Base-by-base conservation (phyloP, 1,284 basidiomycete genomes). In the Ustilago hordei region DNA sequence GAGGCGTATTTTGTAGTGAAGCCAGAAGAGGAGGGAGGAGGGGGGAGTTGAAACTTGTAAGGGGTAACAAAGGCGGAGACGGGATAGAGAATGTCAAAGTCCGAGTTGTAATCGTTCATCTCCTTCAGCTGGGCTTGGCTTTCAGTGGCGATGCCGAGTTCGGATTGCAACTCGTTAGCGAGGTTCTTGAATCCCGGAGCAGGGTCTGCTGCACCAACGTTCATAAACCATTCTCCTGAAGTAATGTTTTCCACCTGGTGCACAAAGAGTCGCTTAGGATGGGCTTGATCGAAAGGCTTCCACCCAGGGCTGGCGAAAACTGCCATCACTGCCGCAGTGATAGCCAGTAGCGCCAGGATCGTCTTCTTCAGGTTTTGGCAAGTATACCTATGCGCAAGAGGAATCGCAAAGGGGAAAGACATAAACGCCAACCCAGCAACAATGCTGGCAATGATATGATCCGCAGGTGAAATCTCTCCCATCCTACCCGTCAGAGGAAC, bases 231-330 rank as follows among this genome's bases (percentile, higher is more conserved):
- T 74, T 92, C 91, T 32, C 91, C 92, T 58, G 93, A 84, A 15
- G 86, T 87, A 56, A 87, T 83, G 85, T 98, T 95, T 87, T 96
- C 94, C 78, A 91, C 90, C 84, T 95, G 92, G 64, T 98, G 88
- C 28, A 95, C 89, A 79, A 93, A 95, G 50, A 97, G 77, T 59
- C 96, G 89, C 87, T 95, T 95, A 71, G 95, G 96, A 85, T 98
- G 95, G 88, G 91, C 91, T 13, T 83, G 86, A 83, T 98, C 94
- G 84, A 95, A 99, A 0, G 92, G 91, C 11, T 87, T 87, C 79
- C 91, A 89, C 15, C 69, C 67, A 5, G 83, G 83, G 38, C 61
- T 67, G 76, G 92, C 92, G 63, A 92, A 88, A 0, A 91, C 89
- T 65, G 92, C 91, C 17, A 89, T 82, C 3, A 90, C 84, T 0